phyloP scores from a whole-genome alignment of 768 basidiomycete species.

The Naganishia vaughanmartiniae region DNA sequence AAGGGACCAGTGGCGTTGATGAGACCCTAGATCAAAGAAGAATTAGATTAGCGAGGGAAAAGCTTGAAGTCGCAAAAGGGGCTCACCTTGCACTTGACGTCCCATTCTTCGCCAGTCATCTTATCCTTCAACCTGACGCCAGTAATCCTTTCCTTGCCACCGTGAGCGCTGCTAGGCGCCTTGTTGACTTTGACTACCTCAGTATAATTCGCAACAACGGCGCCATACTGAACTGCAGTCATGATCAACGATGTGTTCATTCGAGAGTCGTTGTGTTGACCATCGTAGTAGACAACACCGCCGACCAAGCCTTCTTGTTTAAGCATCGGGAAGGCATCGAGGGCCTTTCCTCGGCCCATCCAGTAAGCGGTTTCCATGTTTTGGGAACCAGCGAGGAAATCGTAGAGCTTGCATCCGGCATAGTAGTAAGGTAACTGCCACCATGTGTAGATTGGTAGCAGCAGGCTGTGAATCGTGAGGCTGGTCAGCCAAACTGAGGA shows the following conservation, averaged over 20 bases:
- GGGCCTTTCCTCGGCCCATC: conserved; percentile 88
- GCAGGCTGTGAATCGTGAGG: conserved; percentile 60
- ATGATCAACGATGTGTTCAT: conserved; percentile 96
- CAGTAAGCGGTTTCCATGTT: conserved; percentile 95
- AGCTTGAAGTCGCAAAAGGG: conserved; percentile 51
- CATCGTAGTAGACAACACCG: conserved; percentile 95
- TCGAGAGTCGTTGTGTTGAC: conserved; percentile 95
- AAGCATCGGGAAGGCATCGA: conserved; percentile 95
- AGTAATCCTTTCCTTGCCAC: conserved; percentile 61
- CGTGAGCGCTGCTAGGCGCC: conserved; percentile 43
- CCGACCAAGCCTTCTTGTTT: conserved; percentile 88
- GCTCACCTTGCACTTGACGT: conserved; percentile 70
- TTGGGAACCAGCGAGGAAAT: conserved; percentile 87
- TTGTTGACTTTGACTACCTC: conserved; percentile 79
- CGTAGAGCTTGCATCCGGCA: conserved; percentile 93
- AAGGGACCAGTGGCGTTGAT: conserved; percentile 98
- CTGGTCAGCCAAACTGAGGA: neutral
- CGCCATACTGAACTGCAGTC: conserved; percentile 90
- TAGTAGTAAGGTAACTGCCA: conserved; percentile 98
- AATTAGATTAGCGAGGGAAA: neutral
- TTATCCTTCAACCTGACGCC: conserved; percentile 77
- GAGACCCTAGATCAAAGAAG: conserved; percentile 65
- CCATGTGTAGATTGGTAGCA: conserved; percentile 94
- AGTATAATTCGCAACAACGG: conserved; percentile 81
- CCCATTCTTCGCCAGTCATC: conserved; percentile 76